phyloP scores from a whole-genome alignment of 1,284 basidiomycete species.

The Ganoderma lucidum region DNA sequence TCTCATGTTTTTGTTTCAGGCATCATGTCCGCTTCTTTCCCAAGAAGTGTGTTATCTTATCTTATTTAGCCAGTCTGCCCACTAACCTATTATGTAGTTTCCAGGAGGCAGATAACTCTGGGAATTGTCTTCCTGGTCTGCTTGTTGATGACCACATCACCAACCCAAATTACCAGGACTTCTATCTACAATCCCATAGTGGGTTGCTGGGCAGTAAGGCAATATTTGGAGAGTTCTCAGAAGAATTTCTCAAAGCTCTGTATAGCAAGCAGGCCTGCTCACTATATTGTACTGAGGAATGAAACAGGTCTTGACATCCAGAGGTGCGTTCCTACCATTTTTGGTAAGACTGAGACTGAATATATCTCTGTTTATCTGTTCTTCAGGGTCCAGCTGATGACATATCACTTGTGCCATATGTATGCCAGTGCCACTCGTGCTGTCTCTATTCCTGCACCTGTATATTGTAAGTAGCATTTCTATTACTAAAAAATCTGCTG shows the following conservation, averaged over 20 bases:
- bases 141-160: slow-evolving; percentile 55
- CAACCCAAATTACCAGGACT: slow-evolving; percentile 55
- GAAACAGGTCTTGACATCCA: slow-evolving; percentile 48
- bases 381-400: slow-evolving; percentile 58
- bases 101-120: slow-evolving; percentile 45
- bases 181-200: slow-evolving; percentile 68
- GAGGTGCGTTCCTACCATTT: slow-evolving; percentile 41
- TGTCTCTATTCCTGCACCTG: slow-evolving; percentile 72
- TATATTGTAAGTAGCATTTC: slow-evolving; percentile 59
- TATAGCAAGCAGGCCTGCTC: slow-evolving; percentile 58
- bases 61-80: neutral
- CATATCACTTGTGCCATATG: slow-evolving; percentile 61
- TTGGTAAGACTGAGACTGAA: neutral
- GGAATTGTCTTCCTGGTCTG: slow-evolving; percentile 58
- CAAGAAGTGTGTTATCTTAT: slow-evolving; percentile 14
- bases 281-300: slow-evolving; percentile 68
- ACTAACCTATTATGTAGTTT: neutral
- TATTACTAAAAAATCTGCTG: slow-evolving; percentile 1
- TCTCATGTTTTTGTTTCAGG: slow-evolving; percentile 33
- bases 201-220: slow-evolving; percentile 43
- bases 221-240: neutral
- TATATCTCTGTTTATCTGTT: neutral
- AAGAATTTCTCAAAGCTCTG: neutral
- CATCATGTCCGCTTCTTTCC: slow-evolving; percentile 64
- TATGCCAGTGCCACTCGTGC: slow-evolving; percentile 68